Conservation (phyloP, 2,329 filamentous ascomycete genomes). For the Fusarium clavum region DNA sequence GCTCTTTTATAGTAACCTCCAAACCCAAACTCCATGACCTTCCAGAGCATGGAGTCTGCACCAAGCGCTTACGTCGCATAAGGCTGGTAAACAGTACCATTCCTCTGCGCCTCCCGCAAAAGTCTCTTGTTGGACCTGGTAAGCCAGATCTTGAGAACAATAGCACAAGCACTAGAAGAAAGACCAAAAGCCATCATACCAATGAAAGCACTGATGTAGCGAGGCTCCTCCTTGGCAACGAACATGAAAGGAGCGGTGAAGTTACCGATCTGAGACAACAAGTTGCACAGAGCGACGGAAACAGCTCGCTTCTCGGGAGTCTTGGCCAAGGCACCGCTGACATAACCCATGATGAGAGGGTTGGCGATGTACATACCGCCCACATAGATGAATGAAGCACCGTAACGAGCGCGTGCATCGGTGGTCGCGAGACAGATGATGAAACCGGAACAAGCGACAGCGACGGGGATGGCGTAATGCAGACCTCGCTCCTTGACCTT, state of each 20-base stretch:
- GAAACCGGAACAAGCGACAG: slow-evolving; percentile 7
- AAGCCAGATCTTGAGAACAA: slow-evolving; percentile 19
- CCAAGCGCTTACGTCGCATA: slow-evolving; percentile 4
- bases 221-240: slow-evolving; percentile 14
- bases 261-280: slow-evolving; percentile 17
- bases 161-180: slow-evolving; percentile 1
- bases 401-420: slow-evolving; percentile 3
- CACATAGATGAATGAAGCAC: slow-evolving; percentile 10
- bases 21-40: too few relatives aligned
- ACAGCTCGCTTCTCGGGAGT: slow-evolving; percentile 13
- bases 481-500: slow-evolving; percentile 22
- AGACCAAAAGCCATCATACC: slow-evolving; percentile 24
- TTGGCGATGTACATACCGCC: slow-evolving; percentile 24
- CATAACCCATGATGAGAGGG: slow-evolving; percentile 23
- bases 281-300: slow-evolving; percentile 11
- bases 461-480: slow-evolving; percentile 11
- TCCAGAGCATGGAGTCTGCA: neutral
- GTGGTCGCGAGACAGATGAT: slow-evolving; percentile 7
- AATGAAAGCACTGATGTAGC: slow-evolving; percentile 21
- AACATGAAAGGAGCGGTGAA: slow-evolving; percentile 26
- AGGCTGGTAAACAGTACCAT: slow-evolving; percentile 18
- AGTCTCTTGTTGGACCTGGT: slow-evolving; percentile 14
- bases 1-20: neutral
- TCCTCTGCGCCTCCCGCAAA: slow-evolving; percentile 13
- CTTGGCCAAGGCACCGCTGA: slow-evolving; percentile 19